phyloP scores from a whole-genome alignment of 1,284 basidiomycete species.

The Thecaphora thlaspeos region DNA sequence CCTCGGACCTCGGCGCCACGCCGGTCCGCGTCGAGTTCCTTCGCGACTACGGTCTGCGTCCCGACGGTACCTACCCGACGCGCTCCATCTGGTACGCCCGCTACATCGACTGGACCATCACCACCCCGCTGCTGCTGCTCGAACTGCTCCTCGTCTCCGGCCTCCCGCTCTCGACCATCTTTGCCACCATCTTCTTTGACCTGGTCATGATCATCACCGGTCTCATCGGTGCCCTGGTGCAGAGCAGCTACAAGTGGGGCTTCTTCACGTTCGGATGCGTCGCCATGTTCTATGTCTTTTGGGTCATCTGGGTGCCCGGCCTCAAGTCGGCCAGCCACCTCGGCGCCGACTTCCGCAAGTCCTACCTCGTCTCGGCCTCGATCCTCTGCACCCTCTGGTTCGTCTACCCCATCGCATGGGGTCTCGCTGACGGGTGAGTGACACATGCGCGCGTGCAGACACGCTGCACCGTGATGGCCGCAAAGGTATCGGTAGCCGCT shows the following conservation, averaged over 20 bases:
- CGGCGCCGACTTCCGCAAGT: slow-evolving; percentile 58
- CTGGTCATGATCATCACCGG: slow-evolving; percentile 62
- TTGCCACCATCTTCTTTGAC: slow-evolving; percentile 65
- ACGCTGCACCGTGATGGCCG: no score
- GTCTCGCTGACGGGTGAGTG: no score
- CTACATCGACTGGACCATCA: slow-evolving; percentile 59
- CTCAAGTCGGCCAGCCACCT: slow-evolving; percentile 58
- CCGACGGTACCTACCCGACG: slow-evolving; percentile 46
- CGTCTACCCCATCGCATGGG: slow-evolving; percentile 21
- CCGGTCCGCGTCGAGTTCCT: slow-evolving; percentile 63
- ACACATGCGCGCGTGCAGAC: no score
- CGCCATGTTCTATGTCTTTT: slow-evolving; percentile 60
- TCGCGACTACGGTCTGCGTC: slow-evolving; percentile 42
- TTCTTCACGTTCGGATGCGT: slow-evolving; percentile 61
- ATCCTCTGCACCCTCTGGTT: slow-evolving; percentile 41
- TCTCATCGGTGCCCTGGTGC: slow-evolving; percentile 64
- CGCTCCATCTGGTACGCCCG: slow-evolving; percentile 64
- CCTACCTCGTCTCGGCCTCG: slow-evolving; percentile 60
- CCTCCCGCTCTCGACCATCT: slow-evolving; percentile 64
- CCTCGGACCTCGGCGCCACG: slow-evolving; percentile 66
- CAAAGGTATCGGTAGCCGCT: no score
- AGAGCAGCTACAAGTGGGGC: slow-evolving; percentile 63
- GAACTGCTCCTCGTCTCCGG: slow-evolving; percentile 64
- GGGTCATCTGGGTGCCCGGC: slow-evolving; percentile 55
- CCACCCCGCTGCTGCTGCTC: slow-evolving; percentile 65